Conservation (phyloP, 345 rosid genomes). For the Sisymbrium altissimum region DNA sequence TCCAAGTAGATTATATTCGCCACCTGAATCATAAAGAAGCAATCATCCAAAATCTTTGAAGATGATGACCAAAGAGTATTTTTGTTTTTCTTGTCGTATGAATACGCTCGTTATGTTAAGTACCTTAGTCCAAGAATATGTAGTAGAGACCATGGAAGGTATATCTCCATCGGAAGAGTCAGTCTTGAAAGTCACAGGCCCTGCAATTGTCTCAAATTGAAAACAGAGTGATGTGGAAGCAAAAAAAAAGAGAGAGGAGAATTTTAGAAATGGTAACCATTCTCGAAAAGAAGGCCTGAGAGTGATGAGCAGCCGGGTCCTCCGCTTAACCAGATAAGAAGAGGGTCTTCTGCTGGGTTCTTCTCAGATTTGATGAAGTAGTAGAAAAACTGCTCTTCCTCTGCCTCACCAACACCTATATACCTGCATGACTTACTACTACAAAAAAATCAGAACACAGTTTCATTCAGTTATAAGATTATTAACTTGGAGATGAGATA, state of each 20-base stretch:
- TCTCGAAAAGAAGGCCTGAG: slow-evolving; percentile 26
- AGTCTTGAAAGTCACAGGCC: slow-evolving; percentile 49
- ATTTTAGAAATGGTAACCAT: neutral
- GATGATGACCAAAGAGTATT: neutral
- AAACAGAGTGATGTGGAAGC: neutral
- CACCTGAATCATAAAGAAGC: slow-evolving; percentile 32
- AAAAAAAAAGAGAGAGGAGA: neutral
- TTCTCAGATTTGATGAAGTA: slow-evolving; percentile 36
- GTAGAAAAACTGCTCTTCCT: slow-evolving; percentile 29
- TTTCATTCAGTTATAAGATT: neutral
- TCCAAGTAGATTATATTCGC: slow-evolving; percentile 70
- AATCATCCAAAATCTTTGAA: neutral
- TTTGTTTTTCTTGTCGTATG: slow-evolving; percentile 18
- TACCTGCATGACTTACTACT: slow-evolving; percentile 20
- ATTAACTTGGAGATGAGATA: neutral
- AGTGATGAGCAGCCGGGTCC: slow-evolving; percentile 43
- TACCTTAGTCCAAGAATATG: slow-evolving; percentile 70
- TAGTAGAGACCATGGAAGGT: slow-evolving; percentile 53
- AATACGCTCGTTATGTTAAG: slow-evolving; percentile 30
- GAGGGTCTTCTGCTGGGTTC: slow-evolving; percentile 26
- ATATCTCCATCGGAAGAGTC: slow-evolving; percentile 60
- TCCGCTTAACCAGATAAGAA: slow-evolving; percentile 30
- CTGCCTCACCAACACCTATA: slow-evolving; percentile 30
- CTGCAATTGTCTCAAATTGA: slow-evolving; percentile 26
- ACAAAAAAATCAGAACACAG: neutral